Conservation (phyloP, 108 stramenopile genomes). For the Skeletonema costatum region DNA sequence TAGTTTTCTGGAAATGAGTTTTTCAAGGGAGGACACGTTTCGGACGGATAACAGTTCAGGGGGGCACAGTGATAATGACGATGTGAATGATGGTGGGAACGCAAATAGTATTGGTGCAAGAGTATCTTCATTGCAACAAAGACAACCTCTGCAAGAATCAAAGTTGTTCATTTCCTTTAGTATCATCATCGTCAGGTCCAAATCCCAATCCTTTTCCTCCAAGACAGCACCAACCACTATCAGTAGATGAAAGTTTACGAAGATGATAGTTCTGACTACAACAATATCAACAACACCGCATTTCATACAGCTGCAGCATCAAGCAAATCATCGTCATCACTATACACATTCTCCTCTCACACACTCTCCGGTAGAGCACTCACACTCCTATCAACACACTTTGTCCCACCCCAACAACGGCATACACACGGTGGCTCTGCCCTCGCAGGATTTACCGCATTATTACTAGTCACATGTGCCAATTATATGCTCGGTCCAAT, state of each 20-base stretch:
- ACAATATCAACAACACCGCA: neutral
- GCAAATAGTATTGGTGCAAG: neutral
- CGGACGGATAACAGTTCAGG: neutral
- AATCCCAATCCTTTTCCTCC: neutral
- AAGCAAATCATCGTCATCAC: neutral
- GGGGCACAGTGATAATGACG: neutral
- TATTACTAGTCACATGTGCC: conserved; percentile 71
- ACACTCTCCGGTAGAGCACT: conserved; percentile 19
- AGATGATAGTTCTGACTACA: neutral
- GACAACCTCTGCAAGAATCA: neutral
- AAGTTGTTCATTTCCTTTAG: neutral
- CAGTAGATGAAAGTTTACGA: neutral
- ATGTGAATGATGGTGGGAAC: neutral
- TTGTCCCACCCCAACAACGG: conserved; percentile 12
- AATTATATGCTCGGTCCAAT: conserved; percentile 83
- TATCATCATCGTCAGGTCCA: neutral
- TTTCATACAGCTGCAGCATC: neutral
- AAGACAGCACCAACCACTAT: neutral
- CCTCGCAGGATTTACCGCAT: conserved; percentile 73
- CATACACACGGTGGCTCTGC: conserved; percentile 46
- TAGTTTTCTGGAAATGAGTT: neutral
- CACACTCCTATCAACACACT: conserved; percentile 16
- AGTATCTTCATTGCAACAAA: neutral
- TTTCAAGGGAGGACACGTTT: neutral
- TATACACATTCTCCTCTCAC: conserved; percentile 23